Conservation (phyloP, 805 yeast species). For the Candida fluviatilis region DNA sequence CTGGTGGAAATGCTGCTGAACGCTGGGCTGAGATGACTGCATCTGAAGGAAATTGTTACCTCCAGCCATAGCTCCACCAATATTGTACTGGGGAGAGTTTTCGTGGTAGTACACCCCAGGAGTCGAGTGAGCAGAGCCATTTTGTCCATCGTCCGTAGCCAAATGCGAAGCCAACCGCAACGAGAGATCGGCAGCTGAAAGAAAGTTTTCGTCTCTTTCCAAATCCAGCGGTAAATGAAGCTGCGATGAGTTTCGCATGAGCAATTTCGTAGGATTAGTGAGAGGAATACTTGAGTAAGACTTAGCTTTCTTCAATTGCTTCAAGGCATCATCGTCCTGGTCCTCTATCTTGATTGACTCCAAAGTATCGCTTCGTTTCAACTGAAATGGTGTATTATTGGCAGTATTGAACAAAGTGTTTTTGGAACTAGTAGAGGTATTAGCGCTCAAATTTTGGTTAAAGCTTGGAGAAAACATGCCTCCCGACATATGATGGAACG, state of each 20-base stretch:
- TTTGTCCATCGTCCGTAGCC: constrained; percentile 5
- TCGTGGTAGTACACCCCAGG: constrained; percentile 10
- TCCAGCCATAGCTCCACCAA: constrained; percentile 1
- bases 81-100: constrained; percentile 7
- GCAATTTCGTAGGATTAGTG: not conserved
- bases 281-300: constrained; percentile 17
- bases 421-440: constrained; percentile 11
- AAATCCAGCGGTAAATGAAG: constrained; percentile 3
- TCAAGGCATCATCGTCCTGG: constrained; percentile 41
- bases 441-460: not conserved
- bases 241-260: not conserved
- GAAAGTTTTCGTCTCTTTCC: constrained; percentile 8
- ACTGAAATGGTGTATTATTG: constrained; percentile 9
- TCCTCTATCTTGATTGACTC: constrained; percentile 33
- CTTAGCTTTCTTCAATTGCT: constrained; percentile 36
- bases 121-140: constrained; percentile 9
- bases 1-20: not conserved
- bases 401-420: constrained; percentile 3
- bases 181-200: constrained; percentile 25
- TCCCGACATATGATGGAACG: constrained; percentile 1
- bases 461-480: not conserved
- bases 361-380: constrained; percentile 23
- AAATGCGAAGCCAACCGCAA: constrained; percentile 20
- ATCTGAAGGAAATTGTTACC: not conserved
- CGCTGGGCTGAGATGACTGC: constrained; percentile 1